Conservation (phyloP, 148 eudicot species). For the Silene conica region DNA sequence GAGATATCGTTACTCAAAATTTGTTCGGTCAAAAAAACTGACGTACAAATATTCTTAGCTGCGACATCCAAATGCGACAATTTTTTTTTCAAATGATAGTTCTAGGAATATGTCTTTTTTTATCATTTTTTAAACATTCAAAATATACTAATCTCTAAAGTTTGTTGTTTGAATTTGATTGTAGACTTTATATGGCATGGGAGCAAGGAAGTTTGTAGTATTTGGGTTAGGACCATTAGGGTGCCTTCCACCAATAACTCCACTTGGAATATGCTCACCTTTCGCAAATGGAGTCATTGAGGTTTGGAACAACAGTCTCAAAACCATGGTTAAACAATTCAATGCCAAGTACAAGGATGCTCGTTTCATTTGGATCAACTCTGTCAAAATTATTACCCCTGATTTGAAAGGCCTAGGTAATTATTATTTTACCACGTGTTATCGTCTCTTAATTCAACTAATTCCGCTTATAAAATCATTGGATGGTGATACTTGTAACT, state of each 20-base stretch:
- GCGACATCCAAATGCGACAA: too few species aligned
- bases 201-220: constrained; percentile 53
- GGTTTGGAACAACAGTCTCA: constrained; percentile 32
- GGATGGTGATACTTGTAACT: too few species aligned
- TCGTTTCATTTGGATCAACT: constrained; percentile 38
- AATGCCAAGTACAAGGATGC: constrained; percentile 29
- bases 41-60: too few species aligned
- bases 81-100: too few species aligned
- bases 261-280: constrained; percentile 29
- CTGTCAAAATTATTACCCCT: constrained; percentile 20
- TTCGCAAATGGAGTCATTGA: constrained; percentile 19
- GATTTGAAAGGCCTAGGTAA: constrained; percentile 29
- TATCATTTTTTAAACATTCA: too few species aligned
- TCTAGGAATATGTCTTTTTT: too few species aligned
- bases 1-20: too few species aligned
- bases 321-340: constrained; percentile 25
- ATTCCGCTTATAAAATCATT: too few species aligned
- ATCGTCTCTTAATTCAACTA: neutral
- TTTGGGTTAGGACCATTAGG: constrained; percentile 46
- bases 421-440: neutral
- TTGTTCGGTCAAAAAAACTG: too few species aligned
- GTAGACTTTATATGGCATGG: constrained; percentile 25
- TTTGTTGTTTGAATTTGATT: neutral
- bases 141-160: too few species aligned
- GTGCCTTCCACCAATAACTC: constrained; percentile 33